Conservation (phyloP, 2,329 filamentous ascomycete species). For the Colletotrichum spaethianum region DNA sequence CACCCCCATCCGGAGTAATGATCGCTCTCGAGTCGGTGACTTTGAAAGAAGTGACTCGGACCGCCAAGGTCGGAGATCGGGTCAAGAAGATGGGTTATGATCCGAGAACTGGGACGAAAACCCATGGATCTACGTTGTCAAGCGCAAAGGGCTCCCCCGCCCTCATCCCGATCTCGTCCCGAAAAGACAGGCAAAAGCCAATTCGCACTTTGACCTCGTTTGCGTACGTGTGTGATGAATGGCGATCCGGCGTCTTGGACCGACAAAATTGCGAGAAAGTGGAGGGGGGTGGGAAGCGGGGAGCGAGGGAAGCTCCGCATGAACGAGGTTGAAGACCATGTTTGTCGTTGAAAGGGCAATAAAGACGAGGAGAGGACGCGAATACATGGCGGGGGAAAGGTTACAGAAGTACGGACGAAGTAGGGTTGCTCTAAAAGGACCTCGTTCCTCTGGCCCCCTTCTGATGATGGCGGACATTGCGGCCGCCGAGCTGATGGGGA, state of each 20-base stretch:
- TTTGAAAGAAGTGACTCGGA: not conserved
- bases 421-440: not conserved
- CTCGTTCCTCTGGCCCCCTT: not conserved
- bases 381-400: slow-evolving; percentile 1
- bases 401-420: slow-evolving; percentile 3
- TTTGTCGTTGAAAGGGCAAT: slow-evolving; percentile 22
- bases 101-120: slow-evolving; percentile 5
- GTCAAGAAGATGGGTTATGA: not conserved
- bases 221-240: not conserved
- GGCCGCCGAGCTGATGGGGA: not conserved
- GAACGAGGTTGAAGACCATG: slow-evolving; percentile 23
- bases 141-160: not conserved
- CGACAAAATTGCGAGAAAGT: not conserved
- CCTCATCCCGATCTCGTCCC: slow-evolving; percentile 19
- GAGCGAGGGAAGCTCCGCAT: slow-evolving; percentile 25
- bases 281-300: not conserved
- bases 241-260: not conserved
- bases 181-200: slow-evolving; percentile 11
- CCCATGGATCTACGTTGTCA: slow-evolving; percentile 2
- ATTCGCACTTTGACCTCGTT: slow-evolving; percentile 19
- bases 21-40: not conserved
- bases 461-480: not conserved
- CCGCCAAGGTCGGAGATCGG: not conserved
- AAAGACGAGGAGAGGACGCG: slow-evolving; percentile 22
- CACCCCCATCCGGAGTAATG: slow-evolving; percentile 19